Evolutionary conservation across 2,329 filamentous ascomycete genomes (phyloP).

Genomic region (Geosmithia flava): DNA sequence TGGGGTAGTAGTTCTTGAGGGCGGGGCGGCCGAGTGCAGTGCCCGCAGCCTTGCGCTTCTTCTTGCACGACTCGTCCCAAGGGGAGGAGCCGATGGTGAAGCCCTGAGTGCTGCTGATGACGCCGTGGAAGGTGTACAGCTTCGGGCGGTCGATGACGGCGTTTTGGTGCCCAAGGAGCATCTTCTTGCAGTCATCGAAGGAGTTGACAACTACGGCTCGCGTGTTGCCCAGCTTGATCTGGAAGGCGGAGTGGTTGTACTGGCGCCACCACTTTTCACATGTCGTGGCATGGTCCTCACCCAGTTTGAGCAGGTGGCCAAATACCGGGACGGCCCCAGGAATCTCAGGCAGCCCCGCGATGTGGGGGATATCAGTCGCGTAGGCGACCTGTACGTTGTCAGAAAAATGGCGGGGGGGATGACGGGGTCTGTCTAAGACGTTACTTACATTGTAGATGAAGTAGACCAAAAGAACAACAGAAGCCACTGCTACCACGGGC

Average conservation of each 20-base stretch:
- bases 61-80: slow-evolving; percentile 73
- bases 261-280: slow-evolving; percentile 37
- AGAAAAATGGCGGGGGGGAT: background rate
- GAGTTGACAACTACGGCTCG: slow-evolving; percentile 39
- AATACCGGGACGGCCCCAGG: slow-evolving; percentile 34
- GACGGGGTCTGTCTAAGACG: background rate
- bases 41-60: slow-evolving; percentile 63
- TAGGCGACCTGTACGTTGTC: slow-evolving; percentile 9
- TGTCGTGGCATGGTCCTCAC: slow-evolving; percentile 38
- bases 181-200: slow-evolving; percentile 36
- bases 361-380: slow-evolving; percentile 33
- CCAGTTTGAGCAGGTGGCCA: slow-evolving; percentile 36
- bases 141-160: slow-evolving; percentile 66
- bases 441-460: slow-evolving; percentile 5
- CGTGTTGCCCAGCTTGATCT: slow-evolving; percentile 40
- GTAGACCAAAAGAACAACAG: slow-evolving; percentile 2
- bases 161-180: slow-evolving; percentile 52
- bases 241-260: slow-evolving; percentile 33
- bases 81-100: slow-evolving; percentile 77
- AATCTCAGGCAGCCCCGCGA: slow-evolving; percentile 34
- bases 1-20: slow-evolving; percentile 69
- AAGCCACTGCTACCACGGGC: slow-evolving; percentile 1
- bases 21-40: slow-evolving; percentile 68
- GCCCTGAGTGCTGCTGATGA: slow-evolving; percentile 64
- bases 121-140: slow-evolving; percentile 70